Conservation (phyloP, 345 rosid species). For the Euclidium syriacum region DNA sequence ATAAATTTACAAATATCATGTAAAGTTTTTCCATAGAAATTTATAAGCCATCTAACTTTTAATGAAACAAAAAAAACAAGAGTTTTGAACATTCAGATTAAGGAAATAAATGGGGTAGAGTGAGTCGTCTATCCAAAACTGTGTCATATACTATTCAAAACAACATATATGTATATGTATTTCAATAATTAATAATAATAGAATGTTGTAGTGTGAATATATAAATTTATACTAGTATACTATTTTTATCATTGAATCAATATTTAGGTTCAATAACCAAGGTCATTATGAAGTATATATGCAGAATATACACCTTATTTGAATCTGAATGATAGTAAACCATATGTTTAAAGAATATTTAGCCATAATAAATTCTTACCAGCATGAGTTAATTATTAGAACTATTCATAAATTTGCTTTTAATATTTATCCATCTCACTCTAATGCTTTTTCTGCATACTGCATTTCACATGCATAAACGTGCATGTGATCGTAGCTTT, state of each 20-base stretch:
- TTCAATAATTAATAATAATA: no score
- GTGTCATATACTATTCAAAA: no score
- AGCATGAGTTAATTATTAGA: background rate
- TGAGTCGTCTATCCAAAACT: no score
- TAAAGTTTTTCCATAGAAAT: no score
- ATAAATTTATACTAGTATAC: no score
- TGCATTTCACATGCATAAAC: conserved; percentile 31
- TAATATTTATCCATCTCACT: conserved; percentile 4
- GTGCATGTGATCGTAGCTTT: conserved; percentile 36
- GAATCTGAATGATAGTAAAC: conserved; percentile 4
- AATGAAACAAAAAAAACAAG: no score
- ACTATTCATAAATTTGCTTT: conserved; percentile 4
- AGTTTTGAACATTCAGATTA: no score
- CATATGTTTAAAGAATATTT: conserved; percentile 14
- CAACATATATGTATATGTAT: no score
- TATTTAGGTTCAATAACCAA: background rate
- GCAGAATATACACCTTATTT: background rate
- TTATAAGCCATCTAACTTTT: no score
- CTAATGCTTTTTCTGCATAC: background rate
- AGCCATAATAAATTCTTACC: background rate
- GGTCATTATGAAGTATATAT: conserved; percentile 1
- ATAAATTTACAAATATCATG: no score
- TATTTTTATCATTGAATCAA: background rate
- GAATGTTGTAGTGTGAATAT: no score
- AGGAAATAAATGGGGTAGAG: no score